Conservation (phyloP, 2,329 filamentous ascomycete genomes). For the Ascochyta pisi region DNA sequence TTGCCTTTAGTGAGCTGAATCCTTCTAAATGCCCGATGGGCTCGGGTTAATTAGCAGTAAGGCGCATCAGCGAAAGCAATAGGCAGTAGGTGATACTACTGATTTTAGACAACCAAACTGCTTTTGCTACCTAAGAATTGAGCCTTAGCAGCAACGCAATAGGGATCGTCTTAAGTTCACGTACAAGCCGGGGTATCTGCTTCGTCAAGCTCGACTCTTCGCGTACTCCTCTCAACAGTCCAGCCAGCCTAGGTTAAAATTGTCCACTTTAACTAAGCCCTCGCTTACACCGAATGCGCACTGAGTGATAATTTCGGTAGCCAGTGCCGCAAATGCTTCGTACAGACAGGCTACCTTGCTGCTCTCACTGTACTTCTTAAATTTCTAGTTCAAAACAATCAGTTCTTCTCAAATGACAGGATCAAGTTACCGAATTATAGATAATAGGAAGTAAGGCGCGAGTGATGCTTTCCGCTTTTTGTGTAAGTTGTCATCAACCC, state of each 20-base stretch:
- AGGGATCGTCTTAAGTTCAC: neutral
- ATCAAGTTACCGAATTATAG: slow-evolving; percentile 1
- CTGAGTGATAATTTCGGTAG: neutral
- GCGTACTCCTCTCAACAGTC: neutral
- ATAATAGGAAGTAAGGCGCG: neutral
- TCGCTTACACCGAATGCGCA: slow-evolving; percentile 1
- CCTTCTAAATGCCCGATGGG: too few species aligned
- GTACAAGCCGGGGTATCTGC: neutral
- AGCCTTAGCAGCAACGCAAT: neutral
- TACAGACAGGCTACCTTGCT: neutral
- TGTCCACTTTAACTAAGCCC: neutral
- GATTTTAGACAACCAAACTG: neutral
- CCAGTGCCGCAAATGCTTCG: neutral
- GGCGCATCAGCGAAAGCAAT: neutral
- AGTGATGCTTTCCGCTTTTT: neutral
- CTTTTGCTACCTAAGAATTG: neutral
- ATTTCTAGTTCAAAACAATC: neutral
- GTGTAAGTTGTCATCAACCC: neutral
- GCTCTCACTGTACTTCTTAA: neutral
- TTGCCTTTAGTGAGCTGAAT: too few species aligned
- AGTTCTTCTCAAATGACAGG: neutral
- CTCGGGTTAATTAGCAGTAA: too few species aligned
- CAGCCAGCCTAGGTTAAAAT: neutral
- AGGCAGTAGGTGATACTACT: neutral
- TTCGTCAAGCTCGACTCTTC: neutral